Conservation (phyloP, 352 stramenopile species). For the Phytophthora tentaculata region DNA sequence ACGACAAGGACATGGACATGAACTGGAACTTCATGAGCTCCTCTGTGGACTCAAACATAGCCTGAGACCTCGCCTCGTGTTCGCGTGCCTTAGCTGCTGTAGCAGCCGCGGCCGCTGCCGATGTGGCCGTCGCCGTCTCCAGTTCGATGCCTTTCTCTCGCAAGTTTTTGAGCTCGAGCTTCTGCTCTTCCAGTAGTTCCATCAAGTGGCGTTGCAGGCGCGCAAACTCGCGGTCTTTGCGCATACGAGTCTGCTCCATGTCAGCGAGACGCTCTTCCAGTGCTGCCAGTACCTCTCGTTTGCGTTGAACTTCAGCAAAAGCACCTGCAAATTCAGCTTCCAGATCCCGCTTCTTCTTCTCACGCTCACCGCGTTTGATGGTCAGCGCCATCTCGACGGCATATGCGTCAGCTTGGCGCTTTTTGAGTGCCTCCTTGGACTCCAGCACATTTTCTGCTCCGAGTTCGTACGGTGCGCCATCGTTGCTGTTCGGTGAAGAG, state of each 20-base stretch:
- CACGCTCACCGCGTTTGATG: slow-evolving; percentile 91
- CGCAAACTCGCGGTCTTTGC: slow-evolving; percentile 94
- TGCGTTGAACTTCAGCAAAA: slow-evolving; percentile 91
- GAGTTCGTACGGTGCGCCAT: slow-evolving; percentile 49
- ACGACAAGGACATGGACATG: slow-evolving; percentile 95
- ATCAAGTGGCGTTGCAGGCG: slow-evolving; percentile 93
- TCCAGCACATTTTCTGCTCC: slow-evolving; percentile 61
- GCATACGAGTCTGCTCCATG: slow-evolving; percentile 92
- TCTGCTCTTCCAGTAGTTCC: slow-evolving; percentile 94
- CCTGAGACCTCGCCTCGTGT: slow-evolving; percentile 89
- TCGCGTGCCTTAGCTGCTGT: slow-evolving; percentile 92
- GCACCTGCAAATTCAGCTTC: slow-evolving; percentile 92
- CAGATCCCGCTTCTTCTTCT: slow-evolving; percentile 92
- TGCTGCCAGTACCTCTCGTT: slow-evolving; percentile 77
- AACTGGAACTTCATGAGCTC: slow-evolving; percentile 98
- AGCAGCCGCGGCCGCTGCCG: slow-evolving; percentile 88
- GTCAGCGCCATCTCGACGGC: slow-evolving; percentile 94
- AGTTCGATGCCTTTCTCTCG: slow-evolving; percentile 92
- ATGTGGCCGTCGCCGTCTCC: slow-evolving; percentile 91
- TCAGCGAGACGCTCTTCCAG: slow-evolving; percentile 91
- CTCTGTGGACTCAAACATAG: slow-evolving; percentile 94
- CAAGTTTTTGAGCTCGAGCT: slow-evolving; percentile 91
- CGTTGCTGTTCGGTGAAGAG: slow-evolving; percentile 19
- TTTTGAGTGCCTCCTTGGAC: slow-evolving; percentile 46
- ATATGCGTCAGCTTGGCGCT: slow-evolving; percentile 84